Percentiles rank a stretch among this genome's conserved stretches.
phyloP scores from a whole-genome alignment of 2,329 filamentous ascomycete species.

The Talaromyces funiculosus region DNA sequence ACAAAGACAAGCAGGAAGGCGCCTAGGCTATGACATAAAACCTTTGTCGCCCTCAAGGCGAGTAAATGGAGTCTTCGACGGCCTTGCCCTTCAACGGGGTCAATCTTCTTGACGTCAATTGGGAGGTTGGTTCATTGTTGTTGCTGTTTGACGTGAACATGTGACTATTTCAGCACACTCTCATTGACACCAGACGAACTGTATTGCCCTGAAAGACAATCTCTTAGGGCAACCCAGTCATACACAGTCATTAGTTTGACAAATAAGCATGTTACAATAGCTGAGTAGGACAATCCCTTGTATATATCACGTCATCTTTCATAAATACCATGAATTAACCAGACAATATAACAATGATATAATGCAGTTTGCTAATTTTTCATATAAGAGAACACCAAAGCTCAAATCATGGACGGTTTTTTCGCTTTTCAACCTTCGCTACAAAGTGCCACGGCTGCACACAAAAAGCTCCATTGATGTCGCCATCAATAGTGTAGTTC shows the following conservation, averaged over 20 bases:
- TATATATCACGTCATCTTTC: background rate
- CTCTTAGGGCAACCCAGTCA: background rate
- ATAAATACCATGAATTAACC: background rate
- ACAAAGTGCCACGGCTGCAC: conserved; percentile 13
- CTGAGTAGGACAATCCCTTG: background rate
- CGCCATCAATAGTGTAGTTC: conserved; percentile 23
- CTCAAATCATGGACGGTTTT: conserved; percentile 3
- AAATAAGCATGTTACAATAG: background rate
- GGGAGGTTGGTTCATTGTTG: background rate
- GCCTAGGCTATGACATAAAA: background rate
- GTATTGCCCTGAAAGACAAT: background rate
- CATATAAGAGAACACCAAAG: background rate
- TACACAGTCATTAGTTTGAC: too few species aligned
- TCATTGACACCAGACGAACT: background rate
- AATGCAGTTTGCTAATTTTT: background rate
- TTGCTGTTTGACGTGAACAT: background rate
- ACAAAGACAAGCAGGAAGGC: background rate
- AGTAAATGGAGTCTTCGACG: too few species aligned
- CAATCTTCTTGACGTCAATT: background rate
- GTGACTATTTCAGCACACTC: background rate
- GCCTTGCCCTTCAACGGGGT: background rate
- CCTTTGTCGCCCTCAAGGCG: too few species aligned
- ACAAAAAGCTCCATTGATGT: conserved; percentile 13
- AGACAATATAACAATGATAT: background rate
- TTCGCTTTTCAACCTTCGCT: conserved; percentile 8